Base-by-base conservation (phyloP, 1,284 basidiomycete genomes). In the Fomitiporia mediterranea region DNA sequence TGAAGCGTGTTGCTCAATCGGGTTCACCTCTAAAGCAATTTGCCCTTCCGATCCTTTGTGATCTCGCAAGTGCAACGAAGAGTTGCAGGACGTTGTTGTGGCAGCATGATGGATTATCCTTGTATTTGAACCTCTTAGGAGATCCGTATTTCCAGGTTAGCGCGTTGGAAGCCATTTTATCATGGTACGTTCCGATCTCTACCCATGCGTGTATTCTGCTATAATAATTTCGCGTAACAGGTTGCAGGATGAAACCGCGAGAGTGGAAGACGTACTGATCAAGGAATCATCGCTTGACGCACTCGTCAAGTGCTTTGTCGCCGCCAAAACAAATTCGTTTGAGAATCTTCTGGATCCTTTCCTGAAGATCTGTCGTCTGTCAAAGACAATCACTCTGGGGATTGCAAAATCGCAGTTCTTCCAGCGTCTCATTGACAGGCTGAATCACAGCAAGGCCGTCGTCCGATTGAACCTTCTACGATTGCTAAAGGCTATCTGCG, bases 91-190 rank as follows among this genome's bases (percentile, higher is more conserved):
- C 85, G 39, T 67, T 94, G 51, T 71, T 97, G 50, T 94, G 93
- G 93, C 90, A 94, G 67, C 85, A 94, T 63, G 84, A 92, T 63
- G 91, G 92, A 30, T 72, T 96, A 43, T 67, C 70, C 48, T 74
- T 98, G 74, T 99, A 98, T 67, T 73, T 97, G 59, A 81, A 83
- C 60, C 77, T 99, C 30, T 75, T 98, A 43, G 83, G 86, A 38
- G 95, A 99, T 67, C 90, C 93, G 0, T 98, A 97, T 73, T 99
- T 98, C 84, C 91, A 95, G 68, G 90, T 95, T 60, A 91, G 88
- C 64, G 91, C 95, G 9, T 72, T 98, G 54, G 96, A 99, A 68
- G 86, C 94, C 4, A 84, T 98, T 32, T 72, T 94, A 6, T 88
- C 91, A 3, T 98, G 96, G 96, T 91, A 60, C 60, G 82, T 70